Conservation (phyloP, 2,329 filamentous ascomycete genomes). For the Pseudonectria foliicola region DNA sequence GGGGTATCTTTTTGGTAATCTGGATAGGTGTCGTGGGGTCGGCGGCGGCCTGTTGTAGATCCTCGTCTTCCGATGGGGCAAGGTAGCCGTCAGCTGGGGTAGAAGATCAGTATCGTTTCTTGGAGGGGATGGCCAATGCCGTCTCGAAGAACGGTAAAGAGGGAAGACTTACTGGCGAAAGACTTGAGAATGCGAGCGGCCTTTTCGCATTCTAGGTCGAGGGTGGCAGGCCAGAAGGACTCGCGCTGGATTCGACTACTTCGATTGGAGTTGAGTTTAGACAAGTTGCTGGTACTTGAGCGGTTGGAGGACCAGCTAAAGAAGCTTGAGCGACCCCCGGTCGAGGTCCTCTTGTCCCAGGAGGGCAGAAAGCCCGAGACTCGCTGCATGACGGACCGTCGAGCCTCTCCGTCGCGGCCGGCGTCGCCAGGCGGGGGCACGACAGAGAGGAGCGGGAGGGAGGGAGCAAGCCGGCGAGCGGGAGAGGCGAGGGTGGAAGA, state of each 20-base stretch:
- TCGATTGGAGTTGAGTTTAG: conserved; percentile 31
- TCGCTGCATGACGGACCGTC: conserved; percentile 34
- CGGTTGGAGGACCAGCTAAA: conserved; percentile 39
- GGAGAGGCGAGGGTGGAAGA: conserved; percentile 25
- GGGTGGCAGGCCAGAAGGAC: conserved; percentile 75
- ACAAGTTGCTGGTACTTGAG: conserved; percentile 35
- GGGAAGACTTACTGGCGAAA: conserved; percentile 80
- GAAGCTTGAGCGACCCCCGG: conserved; percentile 24
- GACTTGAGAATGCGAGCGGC: conserved; percentile 81
- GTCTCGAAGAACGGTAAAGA: too few relatives aligned
- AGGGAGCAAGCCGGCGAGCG: conserved; percentile 1
- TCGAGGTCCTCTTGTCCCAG: conserved; percentile 37
- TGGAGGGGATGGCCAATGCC: too few relatives aligned
- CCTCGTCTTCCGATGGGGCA: conserved; percentile 34
- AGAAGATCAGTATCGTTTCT: conserved; percentile 11
- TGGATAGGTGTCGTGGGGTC: conserved; percentile 44
- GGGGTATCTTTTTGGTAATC: conserved; percentile 73
- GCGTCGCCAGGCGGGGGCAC: conserved; percentile 25
- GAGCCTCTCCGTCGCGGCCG: conserved; percentile 29
- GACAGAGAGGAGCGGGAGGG: conserved; percentile 23
- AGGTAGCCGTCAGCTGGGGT: conserved; percentile 49
- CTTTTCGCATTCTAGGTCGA: conserved; percentile 89
- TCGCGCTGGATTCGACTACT: conserved; percentile 40
- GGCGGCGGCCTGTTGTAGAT: conserved; percentile 21
- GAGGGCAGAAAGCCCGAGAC: conserved; percentile 37